phyloP scores from a whole-genome alignment of 495 filamentous ascomycete genomes.

The Talaromyces ruber region DNA sequence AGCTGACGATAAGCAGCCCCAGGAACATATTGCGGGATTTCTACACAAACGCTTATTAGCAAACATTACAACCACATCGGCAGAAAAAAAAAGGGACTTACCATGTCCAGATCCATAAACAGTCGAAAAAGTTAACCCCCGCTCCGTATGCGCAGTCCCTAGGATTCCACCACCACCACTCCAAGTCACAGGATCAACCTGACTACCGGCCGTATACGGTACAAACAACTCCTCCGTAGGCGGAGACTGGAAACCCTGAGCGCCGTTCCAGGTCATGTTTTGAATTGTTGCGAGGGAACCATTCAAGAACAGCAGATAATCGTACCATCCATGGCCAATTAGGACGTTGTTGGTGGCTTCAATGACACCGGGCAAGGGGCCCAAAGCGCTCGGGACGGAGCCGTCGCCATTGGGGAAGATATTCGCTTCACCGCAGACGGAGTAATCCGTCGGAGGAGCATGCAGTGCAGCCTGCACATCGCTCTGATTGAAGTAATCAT shows the following conservation, averaged over 20 bases:
- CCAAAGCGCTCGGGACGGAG: conserved; percentile 38
- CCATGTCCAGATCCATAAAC: conserved; percentile 53
- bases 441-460: conserved; percentile 54
- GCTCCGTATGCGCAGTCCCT: conserved; percentile 55
- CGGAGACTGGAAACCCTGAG: conserved; percentile 53
- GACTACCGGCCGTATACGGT: conserved; percentile 46
- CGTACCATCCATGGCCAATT: conserved; percentile 54
- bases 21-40: conserved; percentile 53
- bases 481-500: conserved; percentile 68
- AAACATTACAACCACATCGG: not conserved
- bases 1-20: conserved; percentile 57
- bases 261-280: conserved; percentile 78
- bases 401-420: conserved; percentile 49
- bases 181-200: conserved; percentile 8
- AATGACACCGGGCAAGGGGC: conserved; percentile 60
- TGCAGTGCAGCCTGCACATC: conserved; percentile 73
- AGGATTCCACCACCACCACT: conserved; percentile 46
- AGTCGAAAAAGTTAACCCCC: conserved; percentile 59
- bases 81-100: conserved; percentile 13
- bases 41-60: conserved; percentile 9
- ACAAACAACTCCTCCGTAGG: conserved; percentile 56
- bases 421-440: conserved; percentile 40
- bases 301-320: conserved; percentile 52
- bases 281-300: conserved; percentile 66
- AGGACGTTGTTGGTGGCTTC: conserved; percentile 61